Conservation (phyloP, 805 yeast genomes). For the Metschnikowia drakensbergensis region DNA sequence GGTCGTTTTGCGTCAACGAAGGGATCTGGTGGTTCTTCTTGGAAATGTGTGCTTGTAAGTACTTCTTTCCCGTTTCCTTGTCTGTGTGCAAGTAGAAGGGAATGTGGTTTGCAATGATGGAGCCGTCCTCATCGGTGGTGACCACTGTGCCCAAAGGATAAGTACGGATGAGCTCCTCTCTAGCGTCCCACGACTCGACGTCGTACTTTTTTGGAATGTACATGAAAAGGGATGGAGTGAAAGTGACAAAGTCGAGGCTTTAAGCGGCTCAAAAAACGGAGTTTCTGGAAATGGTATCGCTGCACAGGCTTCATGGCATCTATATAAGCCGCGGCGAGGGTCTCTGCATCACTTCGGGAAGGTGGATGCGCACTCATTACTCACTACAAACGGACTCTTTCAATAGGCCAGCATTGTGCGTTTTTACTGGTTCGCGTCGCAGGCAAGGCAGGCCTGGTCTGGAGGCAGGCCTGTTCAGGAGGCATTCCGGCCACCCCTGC, state of each 20-base stretch:
- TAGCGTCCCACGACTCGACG: slow-evolving; percentile 33
- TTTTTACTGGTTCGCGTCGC: too few relatives aligned
- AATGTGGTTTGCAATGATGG: slow-evolving; percentile 50
- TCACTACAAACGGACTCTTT: background rate
- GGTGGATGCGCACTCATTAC: background rate
- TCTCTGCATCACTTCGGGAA: background rate
- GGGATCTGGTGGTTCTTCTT: slow-evolving; percentile 49
- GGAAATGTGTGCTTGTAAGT: slow-evolving; percentile 54
- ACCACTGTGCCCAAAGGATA: slow-evolving; percentile 54
- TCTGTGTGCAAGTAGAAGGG: slow-evolving; percentile 47
- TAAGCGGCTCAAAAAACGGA: too few relatives aligned
- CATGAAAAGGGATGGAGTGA: slow-evolving; percentile 21
- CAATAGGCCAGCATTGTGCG: background rate
- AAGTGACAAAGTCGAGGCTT: background rate
- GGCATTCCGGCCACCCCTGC: too few relatives aligned
- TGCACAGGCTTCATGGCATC: background rate
- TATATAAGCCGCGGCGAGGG: background rate
- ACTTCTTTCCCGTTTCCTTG: slow-evolving; percentile 33
- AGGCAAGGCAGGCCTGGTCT: too few relatives aligned
- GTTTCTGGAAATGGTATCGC: background rate
- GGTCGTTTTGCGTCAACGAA: slow-evolving; percentile 32
- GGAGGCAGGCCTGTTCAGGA: too few relatives aligned
- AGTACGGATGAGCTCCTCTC: slow-evolving; percentile 39
- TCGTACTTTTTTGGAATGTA: slow-evolving; percentile 34
- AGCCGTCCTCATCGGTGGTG: slow-evolving; percentile 36